A percentile compares a stretch with the other conserved stretches of the same genome.
phyloP scores from a whole-genome alignment of 768 basidiomycete species.

The Cubamyces sp. region DNA sequence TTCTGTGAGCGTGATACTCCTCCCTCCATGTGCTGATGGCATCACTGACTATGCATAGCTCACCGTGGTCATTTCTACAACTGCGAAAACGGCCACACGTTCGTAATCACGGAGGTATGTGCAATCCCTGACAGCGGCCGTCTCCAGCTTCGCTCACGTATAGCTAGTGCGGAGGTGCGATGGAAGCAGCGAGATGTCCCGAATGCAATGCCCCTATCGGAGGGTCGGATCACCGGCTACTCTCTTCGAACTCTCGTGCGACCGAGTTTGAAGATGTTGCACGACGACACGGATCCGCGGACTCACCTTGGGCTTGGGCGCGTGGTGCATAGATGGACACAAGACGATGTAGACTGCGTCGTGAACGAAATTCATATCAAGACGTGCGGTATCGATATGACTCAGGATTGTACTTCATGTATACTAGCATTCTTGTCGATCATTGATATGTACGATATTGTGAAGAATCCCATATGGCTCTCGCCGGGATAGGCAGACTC shows the following conservation, averaged over 20 bases:
- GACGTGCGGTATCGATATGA: too few species aligned
- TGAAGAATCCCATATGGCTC: too few species aligned
- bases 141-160: background rate
- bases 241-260: conserved; percentile 47
- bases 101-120: conserved; percentile 59
- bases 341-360: too few species aligned
- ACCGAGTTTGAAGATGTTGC: conserved; percentile 53
- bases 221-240: conserved; percentile 47
- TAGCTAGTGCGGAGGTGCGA: conserved; percentile 63
- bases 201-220: conserved; percentile 63
- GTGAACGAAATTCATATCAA: too few species aligned
- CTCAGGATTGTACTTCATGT: too few species aligned
- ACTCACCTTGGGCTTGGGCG: conserved; percentile 38
- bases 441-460: too few species aligned
- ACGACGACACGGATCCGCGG: conserved; percentile 32
- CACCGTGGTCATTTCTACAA: conserved; percentile 39
- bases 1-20: conserved; percentile 28
- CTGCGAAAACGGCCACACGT: conserved; percentile 60
- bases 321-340: conserved; percentile 21
- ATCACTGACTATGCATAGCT: conserved; percentile 17
- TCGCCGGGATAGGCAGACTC: too few species aligned
- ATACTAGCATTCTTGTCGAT: too few species aligned
- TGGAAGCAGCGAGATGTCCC: conserved; percentile 50
- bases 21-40: background rate
- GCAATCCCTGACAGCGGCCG: too few species aligned